phyloP scores from a whole-genome alignment of 2,329 filamentous ascomycete species.

The Alternaria hordeiaustralica region DNA sequence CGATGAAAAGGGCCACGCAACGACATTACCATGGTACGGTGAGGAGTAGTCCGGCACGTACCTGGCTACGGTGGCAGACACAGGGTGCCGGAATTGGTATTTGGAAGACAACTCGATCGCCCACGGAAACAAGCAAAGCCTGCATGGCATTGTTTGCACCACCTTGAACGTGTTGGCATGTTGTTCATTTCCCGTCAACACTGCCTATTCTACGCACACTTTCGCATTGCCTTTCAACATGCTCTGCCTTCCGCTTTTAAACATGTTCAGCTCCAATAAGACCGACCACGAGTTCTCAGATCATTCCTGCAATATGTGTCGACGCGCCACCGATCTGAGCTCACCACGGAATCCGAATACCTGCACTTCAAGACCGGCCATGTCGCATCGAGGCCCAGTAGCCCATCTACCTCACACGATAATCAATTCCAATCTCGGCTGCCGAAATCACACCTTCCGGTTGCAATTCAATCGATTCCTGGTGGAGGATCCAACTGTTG shows the following conservation, averaged over 20 bases:
- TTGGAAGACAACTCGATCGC: neutral
- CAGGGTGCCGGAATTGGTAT: neutral
- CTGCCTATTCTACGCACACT: neutral
- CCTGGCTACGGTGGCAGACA: neutral
- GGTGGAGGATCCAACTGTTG: constrained; percentile 14
- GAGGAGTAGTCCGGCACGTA: neutral
- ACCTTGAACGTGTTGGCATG: neutral
- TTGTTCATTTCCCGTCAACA: neutral
- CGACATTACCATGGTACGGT: neutral
- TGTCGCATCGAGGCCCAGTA: neutral
- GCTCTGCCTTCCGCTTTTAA: neutral
- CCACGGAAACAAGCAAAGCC: neutral
- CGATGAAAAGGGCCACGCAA: neutral
- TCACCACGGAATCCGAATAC: neutral
- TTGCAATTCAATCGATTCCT: constrained; percentile 16
- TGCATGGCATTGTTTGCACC: neutral
- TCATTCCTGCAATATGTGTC: neutral
- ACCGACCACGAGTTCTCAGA: neutral
- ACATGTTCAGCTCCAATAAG: neutral
- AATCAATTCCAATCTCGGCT: constrained; percentile 14
- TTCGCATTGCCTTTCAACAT: neutral
- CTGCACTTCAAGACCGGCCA: neutral
- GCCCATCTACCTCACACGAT: constrained; percentile 13
- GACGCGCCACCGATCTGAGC: neutral
- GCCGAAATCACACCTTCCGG: neutral